These are phyloP conservation scores for Fusarium sp. DNA, from an alignment of 2,329 filamentous ascomycete species.

Conservation along the genomic window DNA sequence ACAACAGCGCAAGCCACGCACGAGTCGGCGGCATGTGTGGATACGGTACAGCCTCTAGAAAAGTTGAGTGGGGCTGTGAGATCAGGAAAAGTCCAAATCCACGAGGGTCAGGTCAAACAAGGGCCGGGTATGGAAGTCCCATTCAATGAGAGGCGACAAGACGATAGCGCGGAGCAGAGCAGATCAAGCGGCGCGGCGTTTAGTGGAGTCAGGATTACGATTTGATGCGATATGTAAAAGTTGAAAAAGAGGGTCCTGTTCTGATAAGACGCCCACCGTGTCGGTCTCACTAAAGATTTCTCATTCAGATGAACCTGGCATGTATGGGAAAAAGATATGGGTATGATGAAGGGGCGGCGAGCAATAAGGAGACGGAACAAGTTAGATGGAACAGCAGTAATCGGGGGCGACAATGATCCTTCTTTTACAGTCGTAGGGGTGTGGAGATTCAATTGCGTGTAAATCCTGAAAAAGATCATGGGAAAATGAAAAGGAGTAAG, in stretches of 20 bases:
- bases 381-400: constrained; percentile 14
- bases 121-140: constrained; percentile 25
- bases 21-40: constrained; percentile 36
- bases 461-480: neutral
- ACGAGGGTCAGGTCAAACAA: constrained; percentile 29
- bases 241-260: constrained; percentile 42
- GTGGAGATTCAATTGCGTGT: constrained; percentile 22
- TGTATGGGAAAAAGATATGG: constrained; percentile 7
- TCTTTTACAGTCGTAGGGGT: constrained; percentile 16
- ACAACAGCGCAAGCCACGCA: constrained; percentile 34
- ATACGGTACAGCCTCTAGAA: constrained; percentile 34
- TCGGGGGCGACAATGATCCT: constrained; percentile 32
- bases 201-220: constrained; percentile 39
- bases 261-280: constrained; percentile 42
- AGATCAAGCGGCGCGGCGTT: constrained; percentile 39
- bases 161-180: constrained; percentile 31
- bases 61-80: constrained; percentile 35
- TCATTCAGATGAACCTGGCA: constrained; percentile 21
- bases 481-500: neutral
- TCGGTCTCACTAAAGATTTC: constrained; percentile 21
- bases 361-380: constrained; percentile 4
- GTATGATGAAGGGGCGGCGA: constrained; percentile 1
- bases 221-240: constrained; percentile 33
- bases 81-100: constrained; percentile 35
- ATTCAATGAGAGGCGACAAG: constrained; percentile 34